Evolutionary conservation across 345 rosid genomes (phyloP), one percentile per base, ranked within the genome.

Genomic region (Linum lewisii): DNA sequence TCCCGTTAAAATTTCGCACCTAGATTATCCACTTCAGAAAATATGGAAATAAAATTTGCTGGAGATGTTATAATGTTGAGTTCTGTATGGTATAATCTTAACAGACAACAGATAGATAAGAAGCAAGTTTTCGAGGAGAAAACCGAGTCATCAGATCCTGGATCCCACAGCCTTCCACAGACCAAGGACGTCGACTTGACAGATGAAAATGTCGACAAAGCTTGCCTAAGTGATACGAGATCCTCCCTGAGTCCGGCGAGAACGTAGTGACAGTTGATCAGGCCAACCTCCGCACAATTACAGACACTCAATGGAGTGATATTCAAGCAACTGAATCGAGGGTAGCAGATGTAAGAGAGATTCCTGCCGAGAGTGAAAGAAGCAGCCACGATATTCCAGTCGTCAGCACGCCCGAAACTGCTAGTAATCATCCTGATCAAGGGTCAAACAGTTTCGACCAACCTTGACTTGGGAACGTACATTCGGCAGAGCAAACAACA

Each of bases 291-390:
- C 84, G 54, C 68, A 81, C 88, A 9, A 75, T 79, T 49, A 84
- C 74, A 51, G 95, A 90, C 15, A 24, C 56, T 6, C 15, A 83
- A 62, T 85, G 97, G 99, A 88, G 78, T 47, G 94, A 88, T 72
- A 86, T 93, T 71, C 95, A 79, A 75, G 89, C 99, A 66, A 86
- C 97, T 6, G 99, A 85, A 58, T 73, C 89, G 22, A 78, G 82
- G 59, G 78, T 86, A 60, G 75, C 90, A 3, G 88, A 89, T 62
- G 99, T 93, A 49, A 73, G 94, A 74, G 97, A 86, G 77, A 69
- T 85, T 57, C 73, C 82, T 19, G 62, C 84, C 0, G 83, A 75
- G 77, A 77, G 78, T n/a, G 93, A 73, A 63, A 72, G 81, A 49
- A 79, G 76, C 77, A 88, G 93, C 77, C 59, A 79, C 77, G 97